A percentile compares a stretch with the other conserved stretches of the same genome.
Evolutionary conservation across 2,329 filamentous ascomycete species (phyloP).

Genomic region (Phoma sp.): DNA sequence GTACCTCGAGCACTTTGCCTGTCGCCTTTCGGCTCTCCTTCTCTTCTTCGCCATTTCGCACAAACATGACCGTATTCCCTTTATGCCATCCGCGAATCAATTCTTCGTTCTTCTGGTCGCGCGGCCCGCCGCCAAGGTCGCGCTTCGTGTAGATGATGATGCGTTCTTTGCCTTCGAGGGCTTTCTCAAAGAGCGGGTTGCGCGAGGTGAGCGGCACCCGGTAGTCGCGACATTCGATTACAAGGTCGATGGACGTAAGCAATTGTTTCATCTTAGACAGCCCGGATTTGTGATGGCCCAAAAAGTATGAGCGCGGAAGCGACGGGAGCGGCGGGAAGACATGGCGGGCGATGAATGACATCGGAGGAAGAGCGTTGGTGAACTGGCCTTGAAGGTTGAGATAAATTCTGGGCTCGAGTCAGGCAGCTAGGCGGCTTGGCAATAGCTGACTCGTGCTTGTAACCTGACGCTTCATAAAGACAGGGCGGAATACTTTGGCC

Average conservation of each 20-base stretch:
- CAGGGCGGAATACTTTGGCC: constrained; percentile 6
- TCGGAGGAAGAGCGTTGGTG: constrained; percentile 24
- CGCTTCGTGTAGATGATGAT: constrained; percentile 91
- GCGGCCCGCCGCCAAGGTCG: constrained; percentile 58
- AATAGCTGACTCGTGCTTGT: constrained; percentile 8
- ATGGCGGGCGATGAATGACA: constrained; percentile 71
- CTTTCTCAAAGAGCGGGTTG: constrained; percentile 87
- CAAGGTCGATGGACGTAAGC: constrained; percentile 81
- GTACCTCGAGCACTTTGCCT: constrained; percentile 55
- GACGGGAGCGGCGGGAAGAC: constrained; percentile 76
- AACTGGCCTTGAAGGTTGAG: neutral
- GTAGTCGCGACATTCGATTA: constrained; percentile 95
- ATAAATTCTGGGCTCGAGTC: constrained; percentile 12
- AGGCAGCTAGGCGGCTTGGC: neutral
- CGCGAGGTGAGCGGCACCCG: constrained; percentile 87
- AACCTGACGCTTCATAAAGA: neutral
- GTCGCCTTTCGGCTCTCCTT: constrained; percentile 30
- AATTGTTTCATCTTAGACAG: constrained; percentile 82
- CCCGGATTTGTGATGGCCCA: constrained; percentile 89
- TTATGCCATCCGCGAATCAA: constrained; percentile 63
- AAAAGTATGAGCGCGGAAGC: constrained; percentile 88
- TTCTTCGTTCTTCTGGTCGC: constrained; percentile 54
- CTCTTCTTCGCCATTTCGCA: constrained; percentile 47
- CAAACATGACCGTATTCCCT: constrained; percentile 62
- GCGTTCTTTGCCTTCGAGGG: constrained; percentile 74